Evolutionary conservation across 305 asterid species (phyloP), one percentile per base, ranked within the genome.

Genomic region (Vinca major): DNA sequence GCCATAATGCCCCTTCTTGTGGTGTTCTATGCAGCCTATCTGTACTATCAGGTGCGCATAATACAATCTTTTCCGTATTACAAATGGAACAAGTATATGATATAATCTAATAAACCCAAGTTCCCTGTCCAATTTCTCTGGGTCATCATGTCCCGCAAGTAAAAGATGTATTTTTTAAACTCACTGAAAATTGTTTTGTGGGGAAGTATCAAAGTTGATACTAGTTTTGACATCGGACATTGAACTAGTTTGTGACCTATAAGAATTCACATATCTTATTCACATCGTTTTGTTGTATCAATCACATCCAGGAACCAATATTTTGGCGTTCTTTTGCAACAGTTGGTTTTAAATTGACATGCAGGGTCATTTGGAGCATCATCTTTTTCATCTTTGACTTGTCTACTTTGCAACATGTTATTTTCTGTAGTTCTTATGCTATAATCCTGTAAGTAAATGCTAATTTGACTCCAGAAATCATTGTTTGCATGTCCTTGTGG

Each of bases 1-100:
- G 92, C 95, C 81, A 90, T 92, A 71, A 60, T 89, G 93, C 98
- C 98, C 44, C 96, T 92, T 75, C 84, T 92, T 41, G 86, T 90
- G 82, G 54, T 92, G 86, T 92, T 92, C 77, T 92, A 87, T 63
- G 84, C 74, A 50, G 83, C 98, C 68, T 92, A 92, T 79, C 82
- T 90, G 12, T 90, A 90, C 82, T 92, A 84, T 82, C 98, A 92
- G 98, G 98, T 92, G 84, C 36, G 76, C 63, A 20, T 39, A 14
- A 39, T 60, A 4, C 68, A 53, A 14, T 52, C 20, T 26, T 66
- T 33, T 56, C 19, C 63, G 20, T 47, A 44, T 61, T 40, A 39
- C 17, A 4, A 26, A 16, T 45, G 16, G 53, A 16, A 20, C 40
- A 51, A 16, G 26, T 61, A 17, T 40, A 45, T 5, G 21, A 49